Percentiles rank a stretch among this genome's conserved stretches.
These are phyloP conservation scores for Panicum hallii DNA, from an alignment of 202 grass and related monocot genomes.

Conservation along the genomic window DNA sequence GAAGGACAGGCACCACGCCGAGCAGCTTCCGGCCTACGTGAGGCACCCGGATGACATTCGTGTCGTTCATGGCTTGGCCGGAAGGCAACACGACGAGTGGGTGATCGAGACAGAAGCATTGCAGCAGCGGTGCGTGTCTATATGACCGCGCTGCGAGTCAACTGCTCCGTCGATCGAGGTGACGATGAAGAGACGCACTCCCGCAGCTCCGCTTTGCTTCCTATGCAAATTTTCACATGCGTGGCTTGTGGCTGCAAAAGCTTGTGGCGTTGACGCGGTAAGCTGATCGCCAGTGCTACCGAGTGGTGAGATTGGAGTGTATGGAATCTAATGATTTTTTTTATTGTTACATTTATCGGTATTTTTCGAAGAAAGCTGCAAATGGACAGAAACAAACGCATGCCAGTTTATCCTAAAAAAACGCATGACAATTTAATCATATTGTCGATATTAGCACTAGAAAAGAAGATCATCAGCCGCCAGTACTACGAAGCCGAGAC, in stretches of 20 bases:
- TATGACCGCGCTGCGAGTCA: background rate
- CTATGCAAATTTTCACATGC: background rate
- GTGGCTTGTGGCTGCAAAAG: conserved; percentile 1
- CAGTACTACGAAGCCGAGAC: too few species aligned
- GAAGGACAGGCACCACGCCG: background rate
- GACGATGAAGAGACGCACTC: background rate
- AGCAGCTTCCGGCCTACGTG: background rate
- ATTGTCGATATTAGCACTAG: too few species aligned
- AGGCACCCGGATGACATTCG: background rate
- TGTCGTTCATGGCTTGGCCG: background rate
- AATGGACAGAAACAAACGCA: too few species aligned
- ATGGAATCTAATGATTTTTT: too few species aligned
- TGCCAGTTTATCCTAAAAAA: too few species aligned
- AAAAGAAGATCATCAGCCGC: too few species aligned
- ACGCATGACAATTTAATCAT: too few species aligned
- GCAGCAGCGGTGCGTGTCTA: background rate
- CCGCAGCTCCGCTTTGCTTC: background rate
- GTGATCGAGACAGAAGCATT: background rate
- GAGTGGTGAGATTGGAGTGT: too few species aligned
- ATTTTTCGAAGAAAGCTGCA: too few species aligned
- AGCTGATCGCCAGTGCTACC: background rate
- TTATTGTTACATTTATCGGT: too few species aligned
- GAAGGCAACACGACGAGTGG: too few species aligned
- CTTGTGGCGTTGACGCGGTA: background rate
- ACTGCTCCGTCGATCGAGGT: background rate